Conservation (phyloP, 2,329 filamentous ascomycete species). For the Arthrobotrys entomopaga region DNA sequence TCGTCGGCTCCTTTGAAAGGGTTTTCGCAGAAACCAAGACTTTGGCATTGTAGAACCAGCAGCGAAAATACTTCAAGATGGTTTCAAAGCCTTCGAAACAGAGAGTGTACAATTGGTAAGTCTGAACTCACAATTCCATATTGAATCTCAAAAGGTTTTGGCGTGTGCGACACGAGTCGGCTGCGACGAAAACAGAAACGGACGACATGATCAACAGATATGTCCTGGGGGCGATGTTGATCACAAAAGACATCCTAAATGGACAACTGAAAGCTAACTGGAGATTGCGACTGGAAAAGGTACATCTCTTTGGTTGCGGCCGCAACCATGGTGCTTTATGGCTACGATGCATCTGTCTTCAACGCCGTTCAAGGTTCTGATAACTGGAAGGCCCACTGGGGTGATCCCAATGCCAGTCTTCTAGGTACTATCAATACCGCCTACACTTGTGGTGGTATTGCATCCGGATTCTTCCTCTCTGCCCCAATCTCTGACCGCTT, state of each 20-base stretch:
- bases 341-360: conserved; percentile 78
- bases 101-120: conserved; percentile 66
- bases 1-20: conserved; percentile 30
- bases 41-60: conserved; percentile 15
- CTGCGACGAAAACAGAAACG: too few species aligned
- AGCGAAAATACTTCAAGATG: conserved; percentile 54
- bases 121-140: background rate
- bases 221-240: too few species aligned
- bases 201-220: conserved; percentile 25
- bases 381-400: conserved; percentile 70
- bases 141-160: background rate
- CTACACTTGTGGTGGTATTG: conserved; percentile 77
- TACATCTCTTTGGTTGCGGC: conserved; percentile 77
- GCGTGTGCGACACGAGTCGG: too few species aligned
- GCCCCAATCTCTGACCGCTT: conserved; percentile 67
- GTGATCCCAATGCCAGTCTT: conserved; percentile 60
- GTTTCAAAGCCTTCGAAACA: conserved; percentile 62
- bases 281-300: conserved; percentile 62
- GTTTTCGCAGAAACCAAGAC: conserved; percentile 6
- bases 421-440: conserved; percentile 73
- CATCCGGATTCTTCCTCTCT: conserved; percentile 75
- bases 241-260: background rate
- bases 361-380: conserved; percentile 76
- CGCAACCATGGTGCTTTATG: conserved; percentile 79
- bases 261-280: conserved; percentile 4